Evolutionary conservation across 768 basidiomycete species (phyloP).

Genomic region (Mycena maculata): DNA sequence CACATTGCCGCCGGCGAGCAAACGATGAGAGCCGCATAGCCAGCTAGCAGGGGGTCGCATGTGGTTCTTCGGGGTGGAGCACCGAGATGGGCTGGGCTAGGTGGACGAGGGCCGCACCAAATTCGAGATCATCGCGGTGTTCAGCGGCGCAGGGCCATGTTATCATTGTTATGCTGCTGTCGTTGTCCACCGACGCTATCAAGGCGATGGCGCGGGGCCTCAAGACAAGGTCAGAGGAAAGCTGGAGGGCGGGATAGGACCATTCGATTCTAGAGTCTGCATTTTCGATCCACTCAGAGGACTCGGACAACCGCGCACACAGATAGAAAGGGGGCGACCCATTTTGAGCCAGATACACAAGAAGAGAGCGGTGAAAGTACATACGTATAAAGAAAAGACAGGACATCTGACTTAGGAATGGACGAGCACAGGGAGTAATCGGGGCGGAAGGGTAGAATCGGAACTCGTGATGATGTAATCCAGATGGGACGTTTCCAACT

Average conservation of each 20-base stretch:
- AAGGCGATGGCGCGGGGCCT: slow-evolving; percentile 19
- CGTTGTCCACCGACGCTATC: background rate
- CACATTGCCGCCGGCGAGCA: slow-evolving; percentile 21
- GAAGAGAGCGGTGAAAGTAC: slow-evolving; percentile 10
- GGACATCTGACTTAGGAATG: slow-evolving; percentile 18
- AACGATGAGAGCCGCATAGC: slow-evolving; percentile 11
- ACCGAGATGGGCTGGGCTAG: slow-evolving; percentile 18
- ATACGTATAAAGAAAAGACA: slow-evolving; percentile 1
- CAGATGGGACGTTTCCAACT: no score
- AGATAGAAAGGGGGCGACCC: background rate
- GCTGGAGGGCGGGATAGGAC: background rate
- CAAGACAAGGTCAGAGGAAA: slow-evolving; percentile 19
- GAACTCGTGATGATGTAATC: no score
- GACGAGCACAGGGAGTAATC: no score
- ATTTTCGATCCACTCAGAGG: no score
- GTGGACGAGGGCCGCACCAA: slow-evolving; percentile 27
- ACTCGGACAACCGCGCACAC: no score
- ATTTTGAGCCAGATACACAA: slow-evolving; percentile 21
- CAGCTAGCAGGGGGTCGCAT: slow-evolving; percentile 21
- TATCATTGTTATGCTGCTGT: slow-evolving; percentile 11
- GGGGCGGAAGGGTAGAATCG: no score
- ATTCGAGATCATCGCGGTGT: slow-evolving; percentile 14
- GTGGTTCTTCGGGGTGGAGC: slow-evolving; percentile 17
- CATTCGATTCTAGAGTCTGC: no score
- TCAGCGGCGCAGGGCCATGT: slow-evolving; percentile 4